Conservation (phyloP, 2,329 filamentous ascomycete species). For the Elsinoe necatrix region DNA sequence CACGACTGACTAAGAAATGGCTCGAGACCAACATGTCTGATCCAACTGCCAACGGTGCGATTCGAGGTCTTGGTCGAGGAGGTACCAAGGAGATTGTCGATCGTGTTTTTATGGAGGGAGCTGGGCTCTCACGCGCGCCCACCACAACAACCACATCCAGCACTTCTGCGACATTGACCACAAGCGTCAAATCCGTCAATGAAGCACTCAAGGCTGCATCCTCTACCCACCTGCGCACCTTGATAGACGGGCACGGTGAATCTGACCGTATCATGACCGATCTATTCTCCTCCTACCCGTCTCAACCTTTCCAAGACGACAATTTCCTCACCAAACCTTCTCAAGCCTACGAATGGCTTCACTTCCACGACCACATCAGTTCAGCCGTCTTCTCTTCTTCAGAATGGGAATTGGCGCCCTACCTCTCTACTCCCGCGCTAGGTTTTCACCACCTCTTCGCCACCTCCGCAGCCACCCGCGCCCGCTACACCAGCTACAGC, state of each 20-base stretch:
- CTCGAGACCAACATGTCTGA: conserved; percentile 63
- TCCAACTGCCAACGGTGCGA: conserved; percentile 60
- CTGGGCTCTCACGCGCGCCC: conserved; percentile 57
- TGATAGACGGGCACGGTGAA: conserved; percentile 72
- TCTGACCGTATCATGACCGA: conserved; percentile 71
- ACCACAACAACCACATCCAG: conserved; percentile 21
- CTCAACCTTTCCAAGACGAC: conserved; percentile 87
- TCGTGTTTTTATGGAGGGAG: conserved; percentile 70
- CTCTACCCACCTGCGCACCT: conserved; percentile 63
- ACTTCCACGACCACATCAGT: conserved; percentile 82
- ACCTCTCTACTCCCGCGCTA: conserved; percentile 76
- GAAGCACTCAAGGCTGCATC: conserved; percentile 64
- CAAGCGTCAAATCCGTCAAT: conserved; percentile 52
- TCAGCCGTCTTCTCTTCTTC: conserved; percentile 72
- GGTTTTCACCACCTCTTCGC: conserved; percentile 91
- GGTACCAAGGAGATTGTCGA: conserved; percentile 65
- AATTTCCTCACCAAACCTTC: conserved; percentile 81
- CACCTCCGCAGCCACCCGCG: conserved; percentile 49
- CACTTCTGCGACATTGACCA: conserved; percentile 18
- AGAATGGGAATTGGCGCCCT: conserved; percentile 85
- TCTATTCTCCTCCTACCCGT: conserved; percentile 78
- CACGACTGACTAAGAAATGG: conserved; percentile 62
- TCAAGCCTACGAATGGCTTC: conserved; percentile 83
- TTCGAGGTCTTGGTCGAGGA: conserved; percentile 63
- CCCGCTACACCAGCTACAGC: conserved; percentile 27